Base-by-base conservation (phyloP, 2,329 filamentous ascomycete species). In the Pseudogymnoascus sp. region DNA sequence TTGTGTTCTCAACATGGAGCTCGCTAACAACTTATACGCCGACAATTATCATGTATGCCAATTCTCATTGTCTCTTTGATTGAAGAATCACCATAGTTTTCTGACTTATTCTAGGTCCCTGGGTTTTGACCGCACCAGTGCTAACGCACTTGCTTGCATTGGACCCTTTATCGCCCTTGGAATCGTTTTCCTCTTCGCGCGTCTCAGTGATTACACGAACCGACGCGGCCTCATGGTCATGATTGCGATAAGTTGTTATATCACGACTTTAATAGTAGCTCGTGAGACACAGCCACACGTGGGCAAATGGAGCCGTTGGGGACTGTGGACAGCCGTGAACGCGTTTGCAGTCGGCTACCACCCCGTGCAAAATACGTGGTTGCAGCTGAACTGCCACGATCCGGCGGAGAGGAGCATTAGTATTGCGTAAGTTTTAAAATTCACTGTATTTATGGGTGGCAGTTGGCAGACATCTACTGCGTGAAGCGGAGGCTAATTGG, bases 201-300 rank as follows among this genome's bases (percentile, higher is more conserved):
- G 67, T 65, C 34, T 67, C 39, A 70, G 66, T 31, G 76, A 78
- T 63, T 64, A 65, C 16, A 70, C 70, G 1, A 71, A 70, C 11
- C 72, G 71, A 36, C 73, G 76, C 7, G 76, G 75, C 1, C 75
- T 75, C 0, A 72, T 72, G 41, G 69, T 77, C 3, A 64, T 77
- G 4, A 57, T 77, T 3, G 67, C 70, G 1, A 72, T 73, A 13
- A 71, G 73, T 4, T 78, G 77, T 75, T 75, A 73, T 54, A 67
- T 78, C 2, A 76, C 77, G 28, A 73, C 75, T 1, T 77, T 76
- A 25, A 64, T 70, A 2, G 74, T 74, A 62, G 68, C 77, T 4
- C 71, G 75, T 3, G 68, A 66, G 5, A 65, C 69, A 16, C 64
- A 71, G 7, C 71, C 34, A 43, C 54, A 60, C 14, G 71, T 68